A percentile compares a stretch with the other conserved stretches of the same genome.
Evolutionary conservation across 2,329 filamentous ascomycete species (phyloP).

Genomic region (Exophiala bonariae): DNA sequence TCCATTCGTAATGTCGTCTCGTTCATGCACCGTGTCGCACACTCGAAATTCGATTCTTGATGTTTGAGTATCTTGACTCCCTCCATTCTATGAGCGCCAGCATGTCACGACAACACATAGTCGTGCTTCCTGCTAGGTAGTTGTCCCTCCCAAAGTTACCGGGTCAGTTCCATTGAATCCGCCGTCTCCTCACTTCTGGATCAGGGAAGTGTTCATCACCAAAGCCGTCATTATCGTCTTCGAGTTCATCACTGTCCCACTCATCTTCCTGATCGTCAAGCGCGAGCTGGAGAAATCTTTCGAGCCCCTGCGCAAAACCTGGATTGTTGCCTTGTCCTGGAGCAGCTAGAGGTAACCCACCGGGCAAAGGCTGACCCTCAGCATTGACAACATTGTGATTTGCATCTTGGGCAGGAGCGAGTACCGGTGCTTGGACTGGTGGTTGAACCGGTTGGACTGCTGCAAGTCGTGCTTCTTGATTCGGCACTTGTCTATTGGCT

Average conservation of each 20-base stretch:
- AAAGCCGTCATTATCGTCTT: conserved; percentile 34
- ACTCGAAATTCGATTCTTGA: too few relatives aligned
- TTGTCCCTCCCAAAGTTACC: not conserved
- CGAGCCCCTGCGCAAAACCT: conserved; percentile 37
- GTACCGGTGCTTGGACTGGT: conserved; percentile 5
- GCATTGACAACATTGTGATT: conserved; percentile 3
- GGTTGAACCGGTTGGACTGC: not conserved
- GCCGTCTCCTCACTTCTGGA: too few relatives aligned
- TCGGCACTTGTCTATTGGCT: not conserved
- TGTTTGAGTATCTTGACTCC: too few relatives aligned
- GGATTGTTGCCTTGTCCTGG: conserved; percentile 25
- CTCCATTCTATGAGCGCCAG: too few relatives aligned
- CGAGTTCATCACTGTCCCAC: conserved; percentile 61
- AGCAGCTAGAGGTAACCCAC: conserved; percentile 17
- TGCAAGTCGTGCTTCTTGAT: not conserved
- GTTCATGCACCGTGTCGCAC: too few relatives aligned
- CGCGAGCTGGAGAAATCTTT: conserved; percentile 54
- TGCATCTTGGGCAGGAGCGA: not conserved
- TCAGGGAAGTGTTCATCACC: too few relatives aligned
- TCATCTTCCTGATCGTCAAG: conserved; percentile 56
- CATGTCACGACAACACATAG: not conserved
- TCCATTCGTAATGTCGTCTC: too few relatives aligned
- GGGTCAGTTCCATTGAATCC: too few relatives aligned
- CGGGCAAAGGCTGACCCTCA: conserved; percentile 4
- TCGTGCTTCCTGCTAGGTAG: not conserved